phyloP scores from a whole-genome alignment of 164 flowering plant species.

The Brasenia schreberi region DNA sequence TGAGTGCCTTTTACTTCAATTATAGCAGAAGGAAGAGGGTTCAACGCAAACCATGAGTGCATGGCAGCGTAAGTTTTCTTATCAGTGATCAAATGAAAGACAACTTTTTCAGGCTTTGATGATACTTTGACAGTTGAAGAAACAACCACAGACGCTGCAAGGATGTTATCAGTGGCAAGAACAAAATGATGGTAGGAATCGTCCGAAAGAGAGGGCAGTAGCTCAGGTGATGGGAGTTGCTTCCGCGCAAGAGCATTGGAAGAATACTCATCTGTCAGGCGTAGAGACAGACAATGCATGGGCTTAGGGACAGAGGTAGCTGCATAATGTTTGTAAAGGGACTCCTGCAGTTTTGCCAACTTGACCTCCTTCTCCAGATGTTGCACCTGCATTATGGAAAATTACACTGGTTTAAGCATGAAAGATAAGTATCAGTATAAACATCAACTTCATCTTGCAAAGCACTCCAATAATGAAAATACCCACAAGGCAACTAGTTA shows the following conservation, averaged over 20 bases:
- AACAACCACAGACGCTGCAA: constrained; percentile 97
- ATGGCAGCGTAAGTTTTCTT: constrained; percentile 98
- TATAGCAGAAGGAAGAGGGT: constrained; percentile 75
- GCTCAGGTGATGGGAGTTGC: constrained; percentile 92
- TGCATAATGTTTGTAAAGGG: constrained; percentile 93
- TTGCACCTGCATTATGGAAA: constrained; percentile 53
- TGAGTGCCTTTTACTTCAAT: constrained; percentile 93
- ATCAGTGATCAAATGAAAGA: constrained; percentile 95
- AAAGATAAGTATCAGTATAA: neutral
- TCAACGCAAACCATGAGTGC: constrained; percentile 99
- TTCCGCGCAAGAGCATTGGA: constrained; percentile 94
- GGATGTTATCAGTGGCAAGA: constrained; percentile 83
- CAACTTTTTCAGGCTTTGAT: constrained; percentile 59
- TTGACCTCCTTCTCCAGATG: constrained; percentile 70
- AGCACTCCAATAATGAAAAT: too few relatives aligned
- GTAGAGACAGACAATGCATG: constrained; percentile 82
- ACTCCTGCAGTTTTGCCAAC: constrained; percentile 71
- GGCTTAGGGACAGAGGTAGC: constrained; percentile 90
- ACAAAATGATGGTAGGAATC: constrained; percentile 79
- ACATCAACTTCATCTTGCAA: too few relatives aligned
- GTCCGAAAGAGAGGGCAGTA: constrained; percentile 79
- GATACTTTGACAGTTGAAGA: constrained; percentile 70
- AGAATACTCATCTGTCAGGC: constrained; percentile 94
- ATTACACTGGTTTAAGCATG: neutral
- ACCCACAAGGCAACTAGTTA: too few relatives aligned